phyloP scores from a whole-genome alignment of 768 basidiomycete genomes.

The Termitomyces sp. region DNA sequence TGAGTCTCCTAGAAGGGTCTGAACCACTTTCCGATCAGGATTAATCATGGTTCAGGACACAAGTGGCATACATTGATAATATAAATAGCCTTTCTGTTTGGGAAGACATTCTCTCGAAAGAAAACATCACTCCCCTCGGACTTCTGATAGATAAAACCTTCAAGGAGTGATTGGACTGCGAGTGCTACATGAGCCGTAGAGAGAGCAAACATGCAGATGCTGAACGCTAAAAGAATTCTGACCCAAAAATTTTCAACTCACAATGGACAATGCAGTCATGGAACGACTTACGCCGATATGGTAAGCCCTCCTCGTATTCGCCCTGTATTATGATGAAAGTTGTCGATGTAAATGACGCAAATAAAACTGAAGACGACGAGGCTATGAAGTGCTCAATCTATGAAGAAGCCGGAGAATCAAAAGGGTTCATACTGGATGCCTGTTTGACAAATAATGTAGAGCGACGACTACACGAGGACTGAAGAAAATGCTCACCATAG shows the following conservation, averaged over 20 bases:
- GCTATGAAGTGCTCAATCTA: constrained; percentile 3
- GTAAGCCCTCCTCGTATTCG: constrained; percentile 5
- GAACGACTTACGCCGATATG: constrained; percentile 13
- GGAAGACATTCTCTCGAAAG: constrained; percentile 22
- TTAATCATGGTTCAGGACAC: not conserved
- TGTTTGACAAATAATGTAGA: not conserved
- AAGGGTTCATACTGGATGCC: constrained; percentile 19
- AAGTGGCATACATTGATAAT: constrained; percentile 19
- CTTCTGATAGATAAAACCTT: constrained; percentile 20
- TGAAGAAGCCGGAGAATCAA: not conserved
- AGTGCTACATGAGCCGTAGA: constrained; percentile 22
- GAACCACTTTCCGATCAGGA: not conserved
- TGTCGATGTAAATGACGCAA: constrained; percentile 16
- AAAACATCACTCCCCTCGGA: constrained; percentile 14
- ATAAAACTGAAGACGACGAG: constrained; percentile 18
- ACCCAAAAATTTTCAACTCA: not conserved
- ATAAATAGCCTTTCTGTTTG: constrained; percentile 21
- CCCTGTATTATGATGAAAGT: constrained; percentile 14
- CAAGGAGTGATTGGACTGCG: constrained; percentile 18
- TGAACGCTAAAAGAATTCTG: constrained; percentile 17
- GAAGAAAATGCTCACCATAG: constrained; percentile 15
- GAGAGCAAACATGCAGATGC: constrained; percentile 20
- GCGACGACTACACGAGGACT: not conserved
- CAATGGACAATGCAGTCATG: too few species aligned
- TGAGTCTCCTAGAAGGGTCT: constrained; percentile 22